A percentile compares a stretch with the other conserved stretches of the same genome.
phyloP scores from a whole-genome alignment of 2,329 filamentous ascomycete genomes.

The Paecilomyces dactylethromorphus region DNA sequence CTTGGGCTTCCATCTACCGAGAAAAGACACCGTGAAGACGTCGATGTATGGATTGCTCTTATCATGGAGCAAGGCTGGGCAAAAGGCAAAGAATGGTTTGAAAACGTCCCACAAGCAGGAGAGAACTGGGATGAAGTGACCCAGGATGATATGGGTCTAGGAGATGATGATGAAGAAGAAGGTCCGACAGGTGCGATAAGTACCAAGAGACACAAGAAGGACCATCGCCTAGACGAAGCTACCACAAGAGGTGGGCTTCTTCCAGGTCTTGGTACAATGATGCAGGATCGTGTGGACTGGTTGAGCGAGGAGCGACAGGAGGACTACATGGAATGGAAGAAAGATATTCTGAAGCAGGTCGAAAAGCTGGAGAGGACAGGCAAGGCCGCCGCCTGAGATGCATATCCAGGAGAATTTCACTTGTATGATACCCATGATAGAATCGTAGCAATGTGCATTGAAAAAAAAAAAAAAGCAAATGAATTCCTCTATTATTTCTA shows the following conservation, averaged over 20 bases:
- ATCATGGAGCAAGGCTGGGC: constrained; percentile 46
- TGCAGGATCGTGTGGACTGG: constrained; percentile 43
- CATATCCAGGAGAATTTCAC: neutral
- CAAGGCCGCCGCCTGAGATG: neutral
- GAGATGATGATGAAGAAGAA: constrained; percentile 27
- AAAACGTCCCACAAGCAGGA: constrained; percentile 43
- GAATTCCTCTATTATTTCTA: neutral
- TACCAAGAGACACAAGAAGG: constrained; percentile 18
- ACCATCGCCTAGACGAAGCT: constrained; percentile 8
- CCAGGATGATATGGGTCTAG: constrained; percentile 27
- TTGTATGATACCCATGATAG: constrained; percentile 1
- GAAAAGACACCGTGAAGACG: constrained; percentile 39
- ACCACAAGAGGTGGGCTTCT: constrained; percentile 30
- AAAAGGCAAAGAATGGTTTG: constrained; percentile 62
- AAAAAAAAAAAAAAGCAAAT: neutral
- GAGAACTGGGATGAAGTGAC: constrained; percentile 25
- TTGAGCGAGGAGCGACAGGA: constrained; percentile 37
- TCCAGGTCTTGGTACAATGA: constrained; percentile 45
- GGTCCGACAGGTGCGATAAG: constrained; percentile 18
- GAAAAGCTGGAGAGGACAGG: constrained; percentile 19
- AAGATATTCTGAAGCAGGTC: constrained; percentile 32
- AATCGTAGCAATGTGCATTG: neutral
- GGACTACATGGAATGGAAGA: constrained; percentile 40
- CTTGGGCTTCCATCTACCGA: constrained; percentile 36
- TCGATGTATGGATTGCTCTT: constrained; percentile 56